phyloP scores from a whole-genome alignment of 164 flowering plant species.

The Echeveria elegans region DNA sequence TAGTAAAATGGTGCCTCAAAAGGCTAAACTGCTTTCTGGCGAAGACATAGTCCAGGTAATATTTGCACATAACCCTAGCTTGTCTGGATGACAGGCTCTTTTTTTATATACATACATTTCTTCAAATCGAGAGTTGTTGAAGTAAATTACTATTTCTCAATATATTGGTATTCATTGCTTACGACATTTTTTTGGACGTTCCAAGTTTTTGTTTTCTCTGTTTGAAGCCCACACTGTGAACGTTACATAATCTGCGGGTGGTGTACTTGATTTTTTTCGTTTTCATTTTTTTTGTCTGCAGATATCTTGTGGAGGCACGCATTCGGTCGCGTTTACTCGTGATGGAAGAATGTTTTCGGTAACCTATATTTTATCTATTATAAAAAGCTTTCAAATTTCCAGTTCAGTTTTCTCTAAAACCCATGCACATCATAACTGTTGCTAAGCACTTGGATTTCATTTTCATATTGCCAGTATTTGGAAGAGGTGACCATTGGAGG shows the following conservation, averaged over 20 bases:
- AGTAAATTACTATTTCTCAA: too few species aligned
- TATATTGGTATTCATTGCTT: background rate
- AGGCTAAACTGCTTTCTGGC: constrained; percentile 75
- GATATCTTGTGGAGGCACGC: constrained; percentile 99
- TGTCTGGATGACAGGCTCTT: too few species aligned
- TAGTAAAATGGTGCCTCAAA: constrained; percentile 98
- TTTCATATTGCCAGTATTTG: constrained; percentile 55
- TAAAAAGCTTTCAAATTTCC: background rate
- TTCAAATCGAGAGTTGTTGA: background rate
- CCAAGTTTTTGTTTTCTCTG: background rate
- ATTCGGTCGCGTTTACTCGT: constrained; percentile 85
- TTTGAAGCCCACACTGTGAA: background rate
- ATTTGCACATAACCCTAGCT: background rate
- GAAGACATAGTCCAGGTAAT: constrained; percentile 84
- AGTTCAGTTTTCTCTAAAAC: background rate
- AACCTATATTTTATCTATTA: constrained; percentile 9
- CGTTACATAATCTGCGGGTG: too few species aligned
- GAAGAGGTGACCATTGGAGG: constrained; percentile 99
- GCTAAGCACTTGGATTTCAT: background rate
- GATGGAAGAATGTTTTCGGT: constrained; percentile 94
- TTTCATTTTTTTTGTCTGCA: constrained; percentile 19
- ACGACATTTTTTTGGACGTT: background rate
- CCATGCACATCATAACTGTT: too few species aligned
- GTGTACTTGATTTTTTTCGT: background rate
- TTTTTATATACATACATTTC: background rate